Base-by-base conservation (phyloP, 1,284 basidiomycete genomes). In the Vanrija sp. region DNA sequence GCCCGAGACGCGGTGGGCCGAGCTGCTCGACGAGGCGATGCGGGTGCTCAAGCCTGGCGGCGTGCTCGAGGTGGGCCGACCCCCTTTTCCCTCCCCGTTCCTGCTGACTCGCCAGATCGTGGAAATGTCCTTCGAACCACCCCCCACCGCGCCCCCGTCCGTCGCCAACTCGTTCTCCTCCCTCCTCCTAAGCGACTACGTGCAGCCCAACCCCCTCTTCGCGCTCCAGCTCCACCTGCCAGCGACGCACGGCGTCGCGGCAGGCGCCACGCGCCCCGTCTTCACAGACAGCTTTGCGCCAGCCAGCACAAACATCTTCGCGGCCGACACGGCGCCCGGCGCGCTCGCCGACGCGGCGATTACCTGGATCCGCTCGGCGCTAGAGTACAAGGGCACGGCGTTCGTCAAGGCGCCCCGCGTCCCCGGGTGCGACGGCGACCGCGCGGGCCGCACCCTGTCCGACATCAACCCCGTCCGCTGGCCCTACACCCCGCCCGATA, bases 401-500 rank as follows among this genome's bases (percentile, higher is more conserved):
- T 22, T 64, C 14, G 45, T 31, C 31, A 31, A 31, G 31, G 31
- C 31, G 1, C 2, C 31, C 2, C 31, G 38, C n/a, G 18, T 44
- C 6, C 41, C 50, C 27, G 38, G 25, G 41, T 4, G 48, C 16
- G 18, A 49, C 46, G 22, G 56, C 10, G 41, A 25, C 16, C 56
- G 56, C 10, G 56, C 51, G 0, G 27, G 31, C 19, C 22, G 16
- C 1, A 48, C 44, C 10, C 36, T 54, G 18, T 39, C 45, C 3
- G 24, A 41, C 19, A 14, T 19, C 4, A 19, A 41, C 8, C 48
- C 53, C 14, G 31, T 23, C 20, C 39, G 25, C 39, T 41, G 43
- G 24, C 49, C 68, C 80, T 93, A 27, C 72, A 75, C 39, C 76
- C 82, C 20, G 77, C 87, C 61, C 84, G 85, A 5, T n/a, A 47